A percentile compares a stretch with the other conserved stretches of the same genome.
Evolutionary conservation across 306 rosid genomes (phyloP).

Genomic region (Lathyrus oleraceus): DNA sequence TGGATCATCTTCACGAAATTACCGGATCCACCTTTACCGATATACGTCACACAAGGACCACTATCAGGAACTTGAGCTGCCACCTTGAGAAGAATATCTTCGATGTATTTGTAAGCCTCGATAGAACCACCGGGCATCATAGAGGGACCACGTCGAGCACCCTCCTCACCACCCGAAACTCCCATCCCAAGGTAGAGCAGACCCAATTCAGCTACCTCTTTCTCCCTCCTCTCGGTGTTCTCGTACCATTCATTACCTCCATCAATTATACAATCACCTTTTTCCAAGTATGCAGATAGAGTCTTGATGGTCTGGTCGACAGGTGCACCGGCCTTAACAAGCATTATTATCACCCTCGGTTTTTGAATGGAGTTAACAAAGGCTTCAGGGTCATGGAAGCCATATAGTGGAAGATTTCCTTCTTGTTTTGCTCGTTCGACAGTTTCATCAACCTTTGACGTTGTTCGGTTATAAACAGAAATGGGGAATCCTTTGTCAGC

Average conservation of each 20-base stretch:
- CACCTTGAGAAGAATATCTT: constrained; percentile 91
- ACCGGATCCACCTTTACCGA: constrained; percentile 94
- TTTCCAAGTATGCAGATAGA: constrained; percentile 74
- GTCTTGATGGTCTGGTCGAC: constrained; percentile 95
- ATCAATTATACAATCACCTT: constrained; percentile 87
- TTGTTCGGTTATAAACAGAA: constrained; percentile 84
- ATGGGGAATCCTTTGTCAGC: constrained; percentile 96
- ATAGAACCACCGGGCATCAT: constrained; percentile 96
- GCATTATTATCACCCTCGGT: constrained; percentile 86
- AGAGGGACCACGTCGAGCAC: constrained; percentile 88
- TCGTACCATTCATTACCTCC: constrained; percentile 99
- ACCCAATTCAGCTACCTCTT: constrained; percentile 67
- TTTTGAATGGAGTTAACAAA: constrained; percentile 80
- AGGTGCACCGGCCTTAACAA: constrained; percentile 93
- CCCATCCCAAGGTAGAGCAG: constrained; percentile 95
- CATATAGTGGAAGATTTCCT: constrained; percentile 83
- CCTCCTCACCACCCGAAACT: constrained; percentile 98
- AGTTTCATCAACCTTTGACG: constrained; percentile 90
- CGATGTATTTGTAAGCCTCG: constrained; percentile 81
- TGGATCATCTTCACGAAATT: constrained; percentile 96
- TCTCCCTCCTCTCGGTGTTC: constrained; percentile 90
- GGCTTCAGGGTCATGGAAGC: constrained; percentile 88
- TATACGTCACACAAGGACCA: constrained; percentile 87
- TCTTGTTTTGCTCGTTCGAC: constrained; percentile 79
- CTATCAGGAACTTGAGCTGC: constrained; percentile 92